Evolutionary conservation across 2,329 filamentous ascomycete genomes (phyloP), one percentile per base, ranked within the genome.

Genomic region (Leptographium procerum): DNA sequence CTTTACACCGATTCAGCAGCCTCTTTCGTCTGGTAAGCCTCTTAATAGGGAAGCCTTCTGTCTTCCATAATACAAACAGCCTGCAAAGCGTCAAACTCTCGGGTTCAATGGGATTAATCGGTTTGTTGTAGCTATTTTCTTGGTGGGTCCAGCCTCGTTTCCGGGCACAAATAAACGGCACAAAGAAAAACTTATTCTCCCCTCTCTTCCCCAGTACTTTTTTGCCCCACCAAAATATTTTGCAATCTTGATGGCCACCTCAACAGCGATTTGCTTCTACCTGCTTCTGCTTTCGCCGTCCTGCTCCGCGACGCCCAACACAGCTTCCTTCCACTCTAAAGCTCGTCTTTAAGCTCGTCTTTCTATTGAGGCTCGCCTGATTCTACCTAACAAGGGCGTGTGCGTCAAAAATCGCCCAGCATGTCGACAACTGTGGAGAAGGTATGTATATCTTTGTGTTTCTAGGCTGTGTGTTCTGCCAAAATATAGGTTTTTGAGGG

Each of bases 351-450:
- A 4, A 16, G 14, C 16, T 19, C 24, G 26, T 52, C 31, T 7
- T n/a, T n/a, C n/a, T n/a, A n/a, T n/a, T n/a, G n/a, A n/a, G n/a
- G n/a, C n/a, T n/a, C n/a, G n/a, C n/a, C n/a, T n/a, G n/a, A n/a
- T n/a, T n/a, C n/a, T n/a, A n/a, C n/a, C n/a, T n/a, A n/a, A n/a
- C n/a, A 36, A 4, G 26, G 13, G 14, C 34, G 3, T 6, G 45
- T 31, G 43, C 10, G 11, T 24, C 7, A 13, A 51, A 31, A 47
- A 56, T 48, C 61, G 57, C 70, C 71, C 78, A 88, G 73, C 69
- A 97, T 97, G 94, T 81, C 92, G 81, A 97, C 92, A 61, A 97
- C 92, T 48, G 91, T 96, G 72, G 92, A 97, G 69, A 97, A 97
- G 87, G 90, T 89, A 19, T 19, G n/a, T n/a, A n/a, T n/a, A n/a